Evolutionary conservation across 2,329 filamentous ascomycete species (phyloP), one percentile per base, ranked within the genome.

Genomic region (Ceratocystis variospora): DNA sequence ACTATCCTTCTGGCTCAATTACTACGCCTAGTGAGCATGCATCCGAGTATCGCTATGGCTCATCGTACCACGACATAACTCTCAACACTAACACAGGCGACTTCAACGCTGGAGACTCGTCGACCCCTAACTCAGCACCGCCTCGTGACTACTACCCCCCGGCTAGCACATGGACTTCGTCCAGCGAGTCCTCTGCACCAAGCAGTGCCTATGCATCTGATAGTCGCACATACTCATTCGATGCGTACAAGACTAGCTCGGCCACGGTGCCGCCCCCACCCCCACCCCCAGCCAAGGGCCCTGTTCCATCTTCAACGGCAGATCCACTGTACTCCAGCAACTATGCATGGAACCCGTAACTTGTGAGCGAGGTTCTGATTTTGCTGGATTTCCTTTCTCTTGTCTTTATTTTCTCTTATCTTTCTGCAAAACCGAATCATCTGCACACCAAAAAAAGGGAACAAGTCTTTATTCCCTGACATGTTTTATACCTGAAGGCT

Each of bases 301-400:
- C 62, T 15, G 61, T 66, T 19, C 62, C 66, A 33, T 62, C 67
- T n/a, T 46, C 63, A 45, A 53, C 66, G 10, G 55, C 33, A 12
- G 50, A 68, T 25, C 69, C 67, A 19, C 71, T 75, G 28, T 81
- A 80, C 66, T 75, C 12, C 76, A 83, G 73, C 71, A 79, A 83
- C 71, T 84, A 84, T 72, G 82, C 81, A 41, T 84, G 82, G 82
- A 82, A 79, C 69, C 75, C 78, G 63, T 80, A 78, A 66, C 81
- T 59, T 53, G 5, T 5, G 10, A 53, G 48, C 22, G 48, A 28
- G 8, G 4, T 28, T 6, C 22, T 10, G 22, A 28, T 53, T 53
- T 15, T 28, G 19, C 48, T 12, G 48, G 8, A 22, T 28, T 28
- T 28, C n/a, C 5, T 19, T 37, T n/a, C 17, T 59, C 55, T 37